Base-by-base conservation (phyloP, 2,329 filamentous ascomycete genomes). In the Mycocentrospora acerina region DNA sequence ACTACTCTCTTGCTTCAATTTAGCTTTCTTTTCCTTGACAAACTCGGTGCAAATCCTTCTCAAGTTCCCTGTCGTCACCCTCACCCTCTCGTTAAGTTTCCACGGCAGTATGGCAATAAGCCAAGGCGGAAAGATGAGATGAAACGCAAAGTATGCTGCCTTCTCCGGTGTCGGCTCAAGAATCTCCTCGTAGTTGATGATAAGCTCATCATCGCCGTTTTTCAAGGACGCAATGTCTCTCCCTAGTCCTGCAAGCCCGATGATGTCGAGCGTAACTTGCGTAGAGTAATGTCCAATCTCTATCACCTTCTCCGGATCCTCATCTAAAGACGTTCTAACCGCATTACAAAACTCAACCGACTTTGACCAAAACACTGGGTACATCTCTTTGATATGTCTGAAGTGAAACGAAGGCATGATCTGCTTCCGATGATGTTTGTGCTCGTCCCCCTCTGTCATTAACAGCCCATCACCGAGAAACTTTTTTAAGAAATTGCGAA, bases 341-440 rank as follows among this genome's bases (percentile, higher is more conserved):
- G 77, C 76, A 14, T 78, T 67, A 5, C 83, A 81, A 53, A 84
- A 78, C 60, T 91, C 83, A 7, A 77, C 67, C 1, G 83, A 79
- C 68, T 94, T 95, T 14, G 69, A 57, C 89, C 89, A 95, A 66
- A 96, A 95, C 5, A 86, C 71, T 0, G 88, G 85, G 55, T 94
- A 93, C 11, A 95, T 71, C 42, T 91, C 79, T 61, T 93, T 94
- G 62, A 95, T 75, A 56, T 94, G 87, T 15, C 89, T 80, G 59
- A 88, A 94, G n/a, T 82, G 77, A 64, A 95, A 95, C 2, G 88
- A 87, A 0, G 89, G 89, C 70, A 85, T 81, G 13, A 95, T 78
- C 41, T 85, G 82, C 62, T 86, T 90, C 31, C 90, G 79, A 42
- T 78, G 72, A 34, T 71, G 71, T 44, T 68, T 71, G 51, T 80